Evolutionary conservation across 495 filamentous ascomycete species (phyloP).

Genomic region (Trichocladium uniseriatum): DNA sequence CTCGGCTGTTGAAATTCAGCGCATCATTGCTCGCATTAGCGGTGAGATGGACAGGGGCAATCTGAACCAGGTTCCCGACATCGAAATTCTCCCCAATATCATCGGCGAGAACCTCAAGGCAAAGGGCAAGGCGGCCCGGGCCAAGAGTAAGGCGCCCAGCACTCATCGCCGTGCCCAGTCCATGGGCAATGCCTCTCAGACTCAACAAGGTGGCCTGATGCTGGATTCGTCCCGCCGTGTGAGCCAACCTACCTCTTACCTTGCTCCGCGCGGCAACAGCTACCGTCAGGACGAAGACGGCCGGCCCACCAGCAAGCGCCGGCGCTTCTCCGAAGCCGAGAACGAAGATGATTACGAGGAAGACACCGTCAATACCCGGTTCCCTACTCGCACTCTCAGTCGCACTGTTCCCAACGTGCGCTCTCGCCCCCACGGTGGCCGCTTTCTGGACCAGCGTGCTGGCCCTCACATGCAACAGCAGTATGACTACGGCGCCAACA

Average conservation of each 20-base stretch:
- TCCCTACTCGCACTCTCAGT: constrained; percentile 1
- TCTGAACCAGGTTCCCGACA: constrained; percentile 46
- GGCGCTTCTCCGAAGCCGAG: neutral
- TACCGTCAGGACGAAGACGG: neutral
- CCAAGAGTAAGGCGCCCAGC: constrained; percentile 10
- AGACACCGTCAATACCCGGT: neutral
- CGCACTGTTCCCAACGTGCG: constrained; percentile 9
- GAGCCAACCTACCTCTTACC: constrained; percentile 18
- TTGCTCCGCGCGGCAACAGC: neutral
- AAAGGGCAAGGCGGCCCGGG: constrained; percentile 2
- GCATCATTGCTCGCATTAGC: constrained; percentile 29
- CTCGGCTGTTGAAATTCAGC: constrained; percentile 27
- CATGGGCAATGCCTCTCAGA: constrained; percentile 15
- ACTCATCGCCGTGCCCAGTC: constrained; percentile 35
- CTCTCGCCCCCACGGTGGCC: neutral
- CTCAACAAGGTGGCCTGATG: neutral
- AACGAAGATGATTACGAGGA: constrained; percentile 10
- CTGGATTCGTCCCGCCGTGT: constrained; percentile 15
- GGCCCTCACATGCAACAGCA: neutral
- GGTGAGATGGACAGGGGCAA: constrained; percentile 21
- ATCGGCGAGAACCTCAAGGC: constrained; percentile 10
- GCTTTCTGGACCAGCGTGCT: neutral
- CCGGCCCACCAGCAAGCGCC: neutral
- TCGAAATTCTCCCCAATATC: constrained; percentile 58
- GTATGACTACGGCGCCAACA: neutral